phyloP scores from a whole-genome alignment of 75 land plant genomes.

The Cunninghamia lanceolata region DNA sequence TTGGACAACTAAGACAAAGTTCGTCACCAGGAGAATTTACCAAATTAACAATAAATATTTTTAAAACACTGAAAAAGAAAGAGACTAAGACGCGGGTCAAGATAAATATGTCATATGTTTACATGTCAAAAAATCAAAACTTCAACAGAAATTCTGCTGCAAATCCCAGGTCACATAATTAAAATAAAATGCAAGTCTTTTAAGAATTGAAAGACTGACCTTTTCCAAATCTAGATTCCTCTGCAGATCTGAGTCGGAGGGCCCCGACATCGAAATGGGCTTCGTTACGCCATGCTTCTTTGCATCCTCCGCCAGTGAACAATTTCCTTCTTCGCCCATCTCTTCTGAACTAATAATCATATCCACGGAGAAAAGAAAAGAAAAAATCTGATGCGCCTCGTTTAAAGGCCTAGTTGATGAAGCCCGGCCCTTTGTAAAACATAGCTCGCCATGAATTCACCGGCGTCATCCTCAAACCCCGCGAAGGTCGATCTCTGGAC shows the following conservation, averaged over 20 bases:
- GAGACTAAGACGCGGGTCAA: background rate
- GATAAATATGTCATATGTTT: background rate
- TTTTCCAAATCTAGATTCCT: constrained; percentile 65
- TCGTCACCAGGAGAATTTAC: background rate
- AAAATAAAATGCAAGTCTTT: background rate
- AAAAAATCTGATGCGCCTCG: background rate
- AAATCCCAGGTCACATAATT: background rate
- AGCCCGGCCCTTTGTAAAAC: background rate
- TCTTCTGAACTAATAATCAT: background rate
- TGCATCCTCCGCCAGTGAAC: background rate
- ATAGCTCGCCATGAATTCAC: background rate
- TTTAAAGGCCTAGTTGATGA: background rate
- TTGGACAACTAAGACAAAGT: too few relatives aligned
- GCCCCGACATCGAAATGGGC: constrained; percentile 76
- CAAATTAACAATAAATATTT: too few relatives aligned
- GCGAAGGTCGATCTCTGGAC: background rate
- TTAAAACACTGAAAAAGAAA: background rate
- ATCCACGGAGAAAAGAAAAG: background rate
- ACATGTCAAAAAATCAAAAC: background rate
- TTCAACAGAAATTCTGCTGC: background rate
- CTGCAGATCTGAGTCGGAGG: constrained; percentile 51
- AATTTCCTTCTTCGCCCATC: constrained; percentile 12
- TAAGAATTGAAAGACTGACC: constrained; percentile 23
- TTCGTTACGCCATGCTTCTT: constrained; percentile 75
- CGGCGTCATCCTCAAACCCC: background rate